Evolutionary conservation across 2,329 filamentous ascomycete genomes (phyloP), one percentile per base, ranked within the genome.

Genomic region (Reticulascus tulasneorum): DNA sequence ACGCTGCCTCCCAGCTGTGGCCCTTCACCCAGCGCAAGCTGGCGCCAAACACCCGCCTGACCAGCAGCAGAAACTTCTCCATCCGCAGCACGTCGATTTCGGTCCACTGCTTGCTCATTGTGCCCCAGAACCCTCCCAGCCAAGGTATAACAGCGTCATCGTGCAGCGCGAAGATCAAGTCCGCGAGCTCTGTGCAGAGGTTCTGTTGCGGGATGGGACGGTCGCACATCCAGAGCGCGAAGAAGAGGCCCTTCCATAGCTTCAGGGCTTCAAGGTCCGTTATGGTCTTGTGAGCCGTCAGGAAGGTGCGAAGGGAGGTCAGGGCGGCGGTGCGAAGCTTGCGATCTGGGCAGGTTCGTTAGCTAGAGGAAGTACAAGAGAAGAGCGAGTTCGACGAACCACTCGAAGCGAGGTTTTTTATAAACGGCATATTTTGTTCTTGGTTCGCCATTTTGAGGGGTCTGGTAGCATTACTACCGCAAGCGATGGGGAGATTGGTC

Each of bases 211-310:
- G 82, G n/a, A 82, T 66, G 9, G 89, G 83, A 30, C 89, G 86
- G 70, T 96, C 90, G 60, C 84, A 88, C 82, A 95, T 93, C 84
- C 88, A 96, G 53, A 93, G 78, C 54, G 83, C 84, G 72, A 89
- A 96, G 70, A 93, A 96, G 15, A 97, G 77, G 6, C 89, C 91
- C 58, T 94, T 94, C 88, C 89, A 95, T 47, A 97, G 76, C 67
- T 95, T 95, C 42, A 91, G 71, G 32, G 87, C 70, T 47, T 95
- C 89, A 47, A 84, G 60, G 25, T 77, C 67, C 13, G 77, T 66
- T 43, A 96, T 77, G 35, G 62, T 52, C 23, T 67, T 59, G 25
- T 76, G 73, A 42, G 77, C 71, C 44, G 77, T 73, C 57, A 97
- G 82, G 69, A 86, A 96, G 32, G 79, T 75, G 47, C 81, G 79